Evolutionary conservation across 2,329 filamentous ascomycete genomes (phyloP).

Genomic region (Colletotrichum chlorophyti): DNA sequence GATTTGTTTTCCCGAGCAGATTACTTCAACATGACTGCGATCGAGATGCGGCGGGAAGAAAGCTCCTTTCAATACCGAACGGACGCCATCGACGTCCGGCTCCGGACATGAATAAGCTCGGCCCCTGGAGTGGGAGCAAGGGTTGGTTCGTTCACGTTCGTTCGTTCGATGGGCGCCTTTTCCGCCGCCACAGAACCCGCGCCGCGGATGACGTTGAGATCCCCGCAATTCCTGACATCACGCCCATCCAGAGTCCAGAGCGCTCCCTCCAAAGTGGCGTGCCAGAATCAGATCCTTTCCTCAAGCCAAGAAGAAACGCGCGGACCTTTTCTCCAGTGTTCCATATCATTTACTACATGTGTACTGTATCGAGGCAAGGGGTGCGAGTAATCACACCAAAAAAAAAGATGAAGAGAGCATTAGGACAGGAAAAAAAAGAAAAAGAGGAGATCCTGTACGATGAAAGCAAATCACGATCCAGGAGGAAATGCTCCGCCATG

Average conservation of each 20-base stretch:
- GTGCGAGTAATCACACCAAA: neutral
- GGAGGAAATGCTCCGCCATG: conserved; percentile 17
- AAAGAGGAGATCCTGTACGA: too few species aligned
- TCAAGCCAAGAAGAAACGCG: conserved; percentile 12
- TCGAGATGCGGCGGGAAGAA: neutral
- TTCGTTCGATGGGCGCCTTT: too few species aligned
- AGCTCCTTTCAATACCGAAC: too few species aligned
- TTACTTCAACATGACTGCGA: conserved; percentile 13
- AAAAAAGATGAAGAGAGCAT: neutral
- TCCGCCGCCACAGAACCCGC: conserved; percentile 3
- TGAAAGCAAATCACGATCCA: too few species aligned
- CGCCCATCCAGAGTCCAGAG: neutral
- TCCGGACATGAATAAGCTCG: too few species aligned
- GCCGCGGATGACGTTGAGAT: conserved; percentile 19
- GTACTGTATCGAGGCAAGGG: too few species aligned
- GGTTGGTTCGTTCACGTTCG: too few species aligned
- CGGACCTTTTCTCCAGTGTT: neutral
- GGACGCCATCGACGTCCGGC: too few species aligned
- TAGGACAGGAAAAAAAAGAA: too few species aligned
- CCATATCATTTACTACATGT: neutral
- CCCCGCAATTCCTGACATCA: conserved; percentile 14
- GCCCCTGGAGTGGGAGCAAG: too few species aligned
- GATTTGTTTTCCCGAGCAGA: neutral
- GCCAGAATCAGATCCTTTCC: neutral
- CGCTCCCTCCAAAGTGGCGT: neutral